Evolutionary conservation across 352 stramenopile species (phyloP), one percentile per base, ranked within the genome.

Genomic region (Globisporangium orthogonon): DNA sequence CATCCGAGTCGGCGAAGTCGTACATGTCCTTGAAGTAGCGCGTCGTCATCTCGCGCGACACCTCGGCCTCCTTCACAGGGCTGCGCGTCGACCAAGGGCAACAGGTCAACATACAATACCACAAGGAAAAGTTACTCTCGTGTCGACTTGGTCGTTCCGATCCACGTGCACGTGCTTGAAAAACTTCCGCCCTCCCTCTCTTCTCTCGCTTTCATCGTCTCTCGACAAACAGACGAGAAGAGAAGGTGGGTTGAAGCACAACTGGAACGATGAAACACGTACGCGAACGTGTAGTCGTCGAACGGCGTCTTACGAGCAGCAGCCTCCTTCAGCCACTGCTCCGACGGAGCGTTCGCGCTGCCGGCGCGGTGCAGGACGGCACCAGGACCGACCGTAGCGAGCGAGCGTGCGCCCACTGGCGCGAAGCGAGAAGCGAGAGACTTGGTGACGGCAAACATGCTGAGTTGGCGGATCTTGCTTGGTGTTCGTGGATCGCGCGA

Each of bases 1-100:
- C 67, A 51, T 86, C 76, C 51, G 71, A 79, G 64, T 86, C 76
- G 47, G 76, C 76, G 66, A 78, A 84, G 62, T 83, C 73, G 71
- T 86, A 83, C 73, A 86, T 69, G 61, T 86, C 76, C 73, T 86
- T 86, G 69, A 86, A 82, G 67, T 86, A 86, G 23, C 76, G 73
- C 35, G 73, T 86, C 39, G 76, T 86, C 76, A 86, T 86, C 63
- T 83, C 76, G 54, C 76, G 76, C 57, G 76, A 86, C 52, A 86
- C 71, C 44, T 83, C 69, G 23, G 76, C 69, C 65, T 86, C 76
- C 65, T 83, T 82, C 40, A 86, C 71, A 15, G 76, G 76, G n/a
- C 71, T 83, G 62, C 13, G 52, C 18, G 7, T 15, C 50, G 17
- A 40, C 37, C 11, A 54, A 2, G 17, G 13, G 15, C n/a, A 44